Evolutionary conservation across 768 basidiomycete genomes (phyloP).

Genomic region (Pleurotus tuoliensis): DNA sequence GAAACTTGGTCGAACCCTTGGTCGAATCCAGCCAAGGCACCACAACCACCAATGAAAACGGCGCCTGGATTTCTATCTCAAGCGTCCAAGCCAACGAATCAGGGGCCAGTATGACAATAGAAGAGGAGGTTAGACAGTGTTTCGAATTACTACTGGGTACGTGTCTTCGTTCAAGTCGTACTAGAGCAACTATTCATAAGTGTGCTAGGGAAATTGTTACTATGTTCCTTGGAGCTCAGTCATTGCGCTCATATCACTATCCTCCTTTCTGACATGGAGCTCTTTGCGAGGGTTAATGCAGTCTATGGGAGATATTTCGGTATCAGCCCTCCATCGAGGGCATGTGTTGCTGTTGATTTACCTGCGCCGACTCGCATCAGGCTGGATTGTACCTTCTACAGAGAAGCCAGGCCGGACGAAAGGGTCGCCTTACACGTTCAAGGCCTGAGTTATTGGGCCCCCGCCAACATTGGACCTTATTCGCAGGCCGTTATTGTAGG

Average conservation of each 20-base stretch:
- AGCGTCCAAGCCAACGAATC: constrained; percentile 41
- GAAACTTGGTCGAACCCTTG: background rate
- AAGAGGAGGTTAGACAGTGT: constrained; percentile 68
- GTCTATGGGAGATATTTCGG: constrained; percentile 84
- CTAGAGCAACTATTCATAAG: background rate
- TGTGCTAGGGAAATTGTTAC: constrained; percentile 47
- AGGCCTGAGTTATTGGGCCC: constrained; percentile 96
- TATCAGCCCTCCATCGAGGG: constrained; percentile 86
- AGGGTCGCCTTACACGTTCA: constrained; percentile 90
- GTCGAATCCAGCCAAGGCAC: background rate
- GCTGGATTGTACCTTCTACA: constrained; percentile 82
- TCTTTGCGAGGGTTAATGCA: constrained; percentile 74
- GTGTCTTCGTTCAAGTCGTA: background rate
- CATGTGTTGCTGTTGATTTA: constrained; percentile 85
- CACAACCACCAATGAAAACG: constrained; percentile 24
- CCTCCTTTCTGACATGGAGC: constrained; percentile 75
- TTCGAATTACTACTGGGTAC: constrained; percentile 64
- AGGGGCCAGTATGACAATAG: constrained; percentile 39
- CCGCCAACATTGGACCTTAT: constrained; percentile 98
- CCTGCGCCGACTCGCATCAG: constrained; percentile 51
- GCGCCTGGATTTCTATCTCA: constrained; percentile 67
- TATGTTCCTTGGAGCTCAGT: constrained; percentile 46
- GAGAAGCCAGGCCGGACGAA: constrained; percentile 31
- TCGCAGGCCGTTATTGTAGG: constrained; percentile 86
- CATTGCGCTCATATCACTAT: constrained; percentile 78